Conservation (phyloP, 352 stramenopile species). For the Pythium brassicae region DNA sequence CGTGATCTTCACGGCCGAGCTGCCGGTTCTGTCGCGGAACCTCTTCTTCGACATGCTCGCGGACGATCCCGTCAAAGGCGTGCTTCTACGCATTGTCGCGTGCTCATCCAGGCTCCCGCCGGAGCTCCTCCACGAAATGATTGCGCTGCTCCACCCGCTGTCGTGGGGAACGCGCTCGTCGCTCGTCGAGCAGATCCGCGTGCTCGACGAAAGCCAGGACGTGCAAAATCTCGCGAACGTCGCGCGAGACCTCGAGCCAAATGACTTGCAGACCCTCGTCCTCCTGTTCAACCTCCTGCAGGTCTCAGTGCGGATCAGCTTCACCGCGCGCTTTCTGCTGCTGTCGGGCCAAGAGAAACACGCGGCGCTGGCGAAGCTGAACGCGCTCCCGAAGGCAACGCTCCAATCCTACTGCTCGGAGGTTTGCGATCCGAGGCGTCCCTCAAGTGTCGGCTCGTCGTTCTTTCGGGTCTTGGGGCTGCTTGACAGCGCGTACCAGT, state of each 20-base stretch:
- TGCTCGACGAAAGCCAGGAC: slow-evolving; percentile 31
- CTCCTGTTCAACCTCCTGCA: slow-evolving; percentile 41
- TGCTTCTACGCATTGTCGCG: slow-evolving; percentile 55
- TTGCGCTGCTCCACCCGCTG: slow-evolving; percentile 42
- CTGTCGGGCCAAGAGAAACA: slow-evolving; percentile 24
- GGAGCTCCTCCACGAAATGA: slow-evolving; percentile 36
- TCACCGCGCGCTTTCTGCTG: slow-evolving; percentile 26
- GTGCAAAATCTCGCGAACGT: slow-evolving; percentile 32
- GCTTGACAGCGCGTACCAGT: slow-evolving; percentile 35
- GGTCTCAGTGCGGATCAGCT: slow-evolving; percentile 25
- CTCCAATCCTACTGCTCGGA: slow-evolving; percentile 28
- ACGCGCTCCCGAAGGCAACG: slow-evolving; percentile 40
- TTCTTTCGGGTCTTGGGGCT: slow-evolving; percentile 44
- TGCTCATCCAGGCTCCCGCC: slow-evolving; percentile 34
- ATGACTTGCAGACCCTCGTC: slow-evolving; percentile 33
- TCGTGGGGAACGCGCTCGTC: slow-evolving; percentile 49
- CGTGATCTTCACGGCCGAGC: slow-evolving; percentile 48
- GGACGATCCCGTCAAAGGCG: slow-evolving; percentile 38
- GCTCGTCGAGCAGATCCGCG: slow-evolving; percentile 57
- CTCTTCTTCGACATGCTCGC: slow-evolving; percentile 50
- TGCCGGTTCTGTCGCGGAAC: slow-evolving; percentile 32
- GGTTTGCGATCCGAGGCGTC: slow-evolving; percentile 22
- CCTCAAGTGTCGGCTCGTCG: slow-evolving; percentile 18
- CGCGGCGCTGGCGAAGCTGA: slow-evolving; percentile 18
- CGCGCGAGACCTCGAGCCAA: slow-evolving; percentile 27